These are phyloP conservation scores for Gymnopus androsaceus DNA, from an alignment of 1,284 basidiomycete genomes.

Conservation along the genomic window DNA sequence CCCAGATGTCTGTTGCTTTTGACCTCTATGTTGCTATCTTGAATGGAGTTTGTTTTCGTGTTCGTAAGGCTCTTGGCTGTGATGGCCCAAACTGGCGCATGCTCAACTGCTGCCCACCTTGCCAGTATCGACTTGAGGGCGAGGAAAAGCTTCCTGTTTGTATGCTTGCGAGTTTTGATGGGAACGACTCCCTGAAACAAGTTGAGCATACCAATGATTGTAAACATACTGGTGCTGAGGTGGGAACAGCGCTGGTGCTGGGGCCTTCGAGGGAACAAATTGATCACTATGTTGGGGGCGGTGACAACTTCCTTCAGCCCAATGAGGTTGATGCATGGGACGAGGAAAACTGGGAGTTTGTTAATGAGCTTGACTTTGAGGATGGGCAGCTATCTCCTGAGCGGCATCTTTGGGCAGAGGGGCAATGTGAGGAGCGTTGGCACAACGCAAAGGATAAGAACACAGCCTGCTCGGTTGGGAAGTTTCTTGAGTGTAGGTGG, in stretches of 20 bases:
- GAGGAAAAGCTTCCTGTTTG: background rate
- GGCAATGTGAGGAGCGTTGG: no score
- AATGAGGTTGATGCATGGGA: no score
- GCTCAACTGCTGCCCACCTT: background rate
- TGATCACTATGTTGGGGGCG: no score
- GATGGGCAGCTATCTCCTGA: no score
- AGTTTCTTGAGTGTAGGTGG: no score
- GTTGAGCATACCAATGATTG: background rate
- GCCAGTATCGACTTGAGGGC: background rate
- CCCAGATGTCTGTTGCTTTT: background rate
- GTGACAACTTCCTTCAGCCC: no score
- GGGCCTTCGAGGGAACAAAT: background rate
- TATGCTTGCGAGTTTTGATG: background rate
- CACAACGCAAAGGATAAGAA: no score
- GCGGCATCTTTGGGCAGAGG: no score
- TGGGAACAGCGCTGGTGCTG: background rate
- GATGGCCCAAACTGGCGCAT: background rate
- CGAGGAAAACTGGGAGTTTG: no score
- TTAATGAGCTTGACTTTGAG: no score
- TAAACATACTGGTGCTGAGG: background rate
- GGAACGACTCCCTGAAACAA: conserved; percentile 4
- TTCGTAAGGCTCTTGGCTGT: conserved; percentile 11
- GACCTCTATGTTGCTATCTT: background rate
- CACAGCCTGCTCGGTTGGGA: no score
- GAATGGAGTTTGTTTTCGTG: background rate